Evolutionary conservation across 2,329 filamentous ascomycete genomes (phyloP).

Genomic region (Plectosphaerella plurivora): DNA sequence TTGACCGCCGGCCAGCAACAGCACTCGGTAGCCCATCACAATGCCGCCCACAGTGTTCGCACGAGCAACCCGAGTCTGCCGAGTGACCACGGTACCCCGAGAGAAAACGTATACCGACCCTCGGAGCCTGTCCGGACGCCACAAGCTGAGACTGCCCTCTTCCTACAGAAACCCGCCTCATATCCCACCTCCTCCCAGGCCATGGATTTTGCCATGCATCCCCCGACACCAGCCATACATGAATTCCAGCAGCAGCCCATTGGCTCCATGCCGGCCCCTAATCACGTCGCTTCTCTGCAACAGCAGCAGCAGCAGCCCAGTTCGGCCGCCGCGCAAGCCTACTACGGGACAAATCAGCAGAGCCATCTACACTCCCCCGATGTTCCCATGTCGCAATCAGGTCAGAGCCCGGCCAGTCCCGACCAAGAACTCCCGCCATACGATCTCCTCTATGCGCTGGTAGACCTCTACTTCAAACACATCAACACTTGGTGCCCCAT

Average conservation of each 20-base stretch:
- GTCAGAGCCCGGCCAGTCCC: slow-evolving; percentile 39
- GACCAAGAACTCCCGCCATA: slow-evolving; percentile 71
- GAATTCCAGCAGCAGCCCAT: slow-evolving; percentile 45
- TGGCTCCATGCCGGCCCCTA: slow-evolving; percentile 31
- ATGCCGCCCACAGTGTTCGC: slow-evolving; percentile 35
- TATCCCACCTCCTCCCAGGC: slow-evolving; percentile 41
- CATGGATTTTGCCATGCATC: slow-evolving; percentile 45
- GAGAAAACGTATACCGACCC: slow-evolving; percentile 46
- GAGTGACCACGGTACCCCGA: slow-evolving; percentile 53
- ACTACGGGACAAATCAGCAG: slow-evolving; percentile 40
- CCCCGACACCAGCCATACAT: slow-evolving; percentile 39
- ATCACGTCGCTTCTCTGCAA: slow-evolving; percentile 24
- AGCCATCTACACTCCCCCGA: slow-evolving; percentile 52
- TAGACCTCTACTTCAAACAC: slow-evolving; percentile 75
- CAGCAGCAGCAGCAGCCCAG: slow-evolving; percentile 25
- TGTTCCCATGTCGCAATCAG: slow-evolving; percentile 45
- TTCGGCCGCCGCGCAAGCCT: slow-evolving; percentile 41
- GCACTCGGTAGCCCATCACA: slow-evolving; percentile 18
- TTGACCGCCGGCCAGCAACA: slow-evolving; percentile 34
- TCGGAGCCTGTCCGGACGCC: slow-evolving; percentile 46
- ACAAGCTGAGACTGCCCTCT: slow-evolving; percentile 55
- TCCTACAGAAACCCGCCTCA: slow-evolving; percentile 54
- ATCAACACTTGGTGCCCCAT: slow-evolving; percentile 87
- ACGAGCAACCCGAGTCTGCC: slow-evolving; percentile 46
- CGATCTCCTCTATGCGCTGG: slow-evolving; percentile 66